phyloP scores from a whole-genome alignment of 2,329 filamentous ascomycete species.

The Pestalotiopsis fici region DNA sequence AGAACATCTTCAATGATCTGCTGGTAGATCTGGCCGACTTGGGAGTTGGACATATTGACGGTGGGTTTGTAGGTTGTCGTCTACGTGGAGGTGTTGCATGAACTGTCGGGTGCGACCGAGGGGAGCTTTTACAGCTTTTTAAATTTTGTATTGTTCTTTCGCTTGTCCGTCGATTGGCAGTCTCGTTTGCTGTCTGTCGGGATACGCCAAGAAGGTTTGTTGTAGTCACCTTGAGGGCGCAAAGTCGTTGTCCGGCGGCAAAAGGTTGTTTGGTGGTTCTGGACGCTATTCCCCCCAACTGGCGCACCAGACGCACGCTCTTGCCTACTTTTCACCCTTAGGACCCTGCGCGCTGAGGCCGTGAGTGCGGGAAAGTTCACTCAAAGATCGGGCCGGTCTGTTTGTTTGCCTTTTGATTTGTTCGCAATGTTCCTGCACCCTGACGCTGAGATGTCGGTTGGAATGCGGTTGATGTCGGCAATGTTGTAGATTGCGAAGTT shows the following conservation, averaged over 20 bases:
- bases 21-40: constrained; percentile 78
- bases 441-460: neutral
- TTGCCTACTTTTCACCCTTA: neutral
- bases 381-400: neutral
- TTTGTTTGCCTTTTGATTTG: neutral
- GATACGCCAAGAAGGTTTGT: neutral
- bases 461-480: neutral
- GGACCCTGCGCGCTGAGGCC: neutral
- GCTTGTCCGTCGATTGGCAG: neutral
- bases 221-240: neutral
- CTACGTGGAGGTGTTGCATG: neutral
- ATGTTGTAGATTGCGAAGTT: constrained; percentile 12
- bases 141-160: neutral
- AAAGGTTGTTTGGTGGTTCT: neutral
- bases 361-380: neutral
- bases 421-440: neutral
- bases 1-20: constrained; percentile 83
- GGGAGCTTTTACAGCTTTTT: too few species aligned
- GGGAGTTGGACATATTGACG: constrained; percentile 56
- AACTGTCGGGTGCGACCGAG: neutral
- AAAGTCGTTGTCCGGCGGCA: neutral
- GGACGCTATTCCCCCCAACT: neutral
- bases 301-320: neutral
- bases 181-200: neutral
- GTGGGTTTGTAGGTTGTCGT: neutral